Evolutionary conservation across 805 yeast genomes (phyloP).

Genomic region (Suhomyces sp.): DNA sequence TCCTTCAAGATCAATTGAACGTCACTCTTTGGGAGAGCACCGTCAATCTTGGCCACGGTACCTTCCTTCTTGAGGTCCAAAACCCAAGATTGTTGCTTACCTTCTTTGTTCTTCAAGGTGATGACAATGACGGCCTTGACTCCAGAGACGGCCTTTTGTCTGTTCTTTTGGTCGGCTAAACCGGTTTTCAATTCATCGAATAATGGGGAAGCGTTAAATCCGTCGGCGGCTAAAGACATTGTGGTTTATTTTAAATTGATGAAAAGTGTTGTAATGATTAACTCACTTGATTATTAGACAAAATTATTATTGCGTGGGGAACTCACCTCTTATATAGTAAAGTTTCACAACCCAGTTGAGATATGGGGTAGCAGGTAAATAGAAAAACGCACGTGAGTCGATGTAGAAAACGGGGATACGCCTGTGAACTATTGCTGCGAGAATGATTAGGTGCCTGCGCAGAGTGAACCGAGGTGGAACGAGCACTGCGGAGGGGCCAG

Average conservation of each 20-base stretch:
- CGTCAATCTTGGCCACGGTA: conserved; percentile 37
- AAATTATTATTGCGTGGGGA: not conserved
- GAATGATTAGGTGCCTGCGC: not conserved
- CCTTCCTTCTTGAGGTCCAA: conserved; percentile 68
- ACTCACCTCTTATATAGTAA: not conserved
- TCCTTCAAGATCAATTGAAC: conserved; percentile 65
- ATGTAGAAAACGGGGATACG: conserved; percentile 1
- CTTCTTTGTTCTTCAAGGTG: conserved; percentile 61
- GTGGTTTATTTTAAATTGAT: not conserved
- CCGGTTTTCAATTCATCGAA: conserved; percentile 40
- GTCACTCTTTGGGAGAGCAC: conserved; percentile 52
- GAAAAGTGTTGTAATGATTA: not conserved
- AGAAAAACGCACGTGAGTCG: not conserved
- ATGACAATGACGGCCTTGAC: conserved; percentile 65
- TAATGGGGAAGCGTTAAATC: conserved; percentile 44
- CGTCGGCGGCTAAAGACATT: conserved; percentile 31
- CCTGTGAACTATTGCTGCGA: not conserved
- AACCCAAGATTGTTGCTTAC: conserved; percentile 59
- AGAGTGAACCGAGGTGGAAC: not conserved
- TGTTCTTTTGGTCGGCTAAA: conserved; percentile 33
- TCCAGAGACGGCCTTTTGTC: conserved; percentile 39
- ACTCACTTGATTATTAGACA: not conserved
- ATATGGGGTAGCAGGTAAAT: not conserved
- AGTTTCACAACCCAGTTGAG: conserved; percentile 1
- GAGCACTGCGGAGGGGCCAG: not conserved